Base-by-base conservation (phyloP, 805 yeast genomes). In the Martiniozyma abietophila region DNA sequence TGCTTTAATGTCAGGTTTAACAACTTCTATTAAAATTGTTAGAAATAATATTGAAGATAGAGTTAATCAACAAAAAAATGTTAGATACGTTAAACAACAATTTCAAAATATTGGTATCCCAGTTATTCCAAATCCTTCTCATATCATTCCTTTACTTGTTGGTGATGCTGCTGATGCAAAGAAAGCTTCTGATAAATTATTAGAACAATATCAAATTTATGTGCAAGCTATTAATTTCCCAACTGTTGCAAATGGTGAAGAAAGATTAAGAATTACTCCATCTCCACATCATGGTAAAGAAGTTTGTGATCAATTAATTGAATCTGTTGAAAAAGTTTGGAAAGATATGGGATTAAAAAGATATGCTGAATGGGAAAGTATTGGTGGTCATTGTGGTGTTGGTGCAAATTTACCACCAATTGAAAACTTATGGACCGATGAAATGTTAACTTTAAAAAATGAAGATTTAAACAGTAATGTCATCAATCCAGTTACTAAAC, bases 161-260 rank as follows among this genome's bases (percentile, higher is more conserved):
- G 98, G 98, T 45, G 88, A 86, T 53, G 96, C 99, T 8, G 80
- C 77, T 33, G 77, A 80, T 45, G 96, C 97, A 36, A 89, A 89
- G 58, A 65, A 65, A 40, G 97, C 97, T 8, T 82, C 95, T 16
- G 98, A 92, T 58, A 57, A 81, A 58, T 73, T 92, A 53, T 75
- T 92, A 67, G 71, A 80, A 44, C 76, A 81, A 49, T 81, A 86
- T 62, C 70, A 73, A 45, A 88, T 92, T 56, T 92, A 92, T 53
- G 98, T 94, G 29, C 99, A 92, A 65, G 96, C 97, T 30, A 92
- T 92, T 58, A 92, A 92, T 65, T 92, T 80, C 76, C 99, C 99
- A 41, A 92, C 98, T 17, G 98, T 92, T 41, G 80, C 96, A 14
- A 76, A 81, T 47, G 98, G 98, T 41, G 80, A 86, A 45, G 99